phyloP scores from a whole-genome alignment of 2,329 filamentous ascomycete genomes.

The Elsinoe fawcettii region DNA sequence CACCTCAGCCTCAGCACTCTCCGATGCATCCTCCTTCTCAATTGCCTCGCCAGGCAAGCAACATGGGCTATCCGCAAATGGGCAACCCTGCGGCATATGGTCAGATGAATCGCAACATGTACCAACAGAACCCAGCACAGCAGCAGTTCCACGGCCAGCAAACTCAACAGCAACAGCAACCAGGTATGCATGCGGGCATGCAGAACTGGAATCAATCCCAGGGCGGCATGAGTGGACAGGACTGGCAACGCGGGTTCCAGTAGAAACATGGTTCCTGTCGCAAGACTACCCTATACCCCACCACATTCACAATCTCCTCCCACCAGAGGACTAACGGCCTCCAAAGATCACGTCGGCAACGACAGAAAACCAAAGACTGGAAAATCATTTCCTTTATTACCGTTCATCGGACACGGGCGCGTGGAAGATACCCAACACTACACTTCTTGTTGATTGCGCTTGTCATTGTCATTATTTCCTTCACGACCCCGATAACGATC shows the following conservation, averaged over 20 bases:
- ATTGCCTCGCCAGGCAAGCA: slow-evolving; percentile 37
- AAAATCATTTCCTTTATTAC: neutral
- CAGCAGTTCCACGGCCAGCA: slow-evolving; percentile 34
- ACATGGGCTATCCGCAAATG: slow-evolving; percentile 41
- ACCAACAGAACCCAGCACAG: slow-evolving; percentile 39
- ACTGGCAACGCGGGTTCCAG: slow-evolving; percentile 30
- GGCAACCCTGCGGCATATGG: slow-evolving; percentile 34
- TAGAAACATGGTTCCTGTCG: slow-evolving; percentile 4
- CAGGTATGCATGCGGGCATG: slow-evolving; percentile 44
- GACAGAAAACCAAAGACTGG: neutral
- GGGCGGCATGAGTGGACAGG: slow-evolving; percentile 32
- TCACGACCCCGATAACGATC: neutral
- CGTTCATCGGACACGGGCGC: neutral
- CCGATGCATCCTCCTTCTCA: slow-evolving; percentile 43
- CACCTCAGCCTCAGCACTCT: slow-evolving; percentile 40
- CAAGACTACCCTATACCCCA: neutral
- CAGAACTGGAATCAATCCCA: slow-evolving; percentile 42
- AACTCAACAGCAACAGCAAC: slow-evolving; percentile 34
- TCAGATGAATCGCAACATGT: slow-evolving; percentile 42
- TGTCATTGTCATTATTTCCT: neutral
- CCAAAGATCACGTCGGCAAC: slow-evolving; percentile 13
- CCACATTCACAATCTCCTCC: neutral
- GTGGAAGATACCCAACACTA: neutral
- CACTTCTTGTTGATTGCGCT: neutral
- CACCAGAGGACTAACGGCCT: slow-evolving; percentile 1